phyloP scores from a whole-genome alignment of 2,329 filamentous ascomycete genomes.

The Calonectria pseudoreteaudii region DNA sequence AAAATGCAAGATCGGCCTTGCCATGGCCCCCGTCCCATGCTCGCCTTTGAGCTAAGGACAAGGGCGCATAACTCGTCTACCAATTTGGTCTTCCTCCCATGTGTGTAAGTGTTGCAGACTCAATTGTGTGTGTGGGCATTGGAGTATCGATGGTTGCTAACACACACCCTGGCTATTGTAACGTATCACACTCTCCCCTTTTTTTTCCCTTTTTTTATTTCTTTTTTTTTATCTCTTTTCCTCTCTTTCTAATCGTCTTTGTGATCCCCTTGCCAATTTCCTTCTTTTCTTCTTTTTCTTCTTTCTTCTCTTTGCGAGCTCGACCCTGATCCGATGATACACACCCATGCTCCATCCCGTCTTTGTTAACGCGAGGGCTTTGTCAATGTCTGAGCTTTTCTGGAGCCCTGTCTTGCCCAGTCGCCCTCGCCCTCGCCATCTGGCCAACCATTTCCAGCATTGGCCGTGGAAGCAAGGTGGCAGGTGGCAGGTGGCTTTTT shows the following conservation, averaged over 20 bases:
- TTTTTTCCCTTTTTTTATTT: neutral
- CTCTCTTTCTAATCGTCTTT: neutral
- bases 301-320: neutral
- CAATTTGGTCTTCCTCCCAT: neutral
- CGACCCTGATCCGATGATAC: slow-evolving; percentile 2
- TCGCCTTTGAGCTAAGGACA: neutral
- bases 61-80: slow-evolving; percentile 10
- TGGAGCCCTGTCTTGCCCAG: neutral
- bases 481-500: neutral
- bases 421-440: neutral
- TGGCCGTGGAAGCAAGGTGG: neutral
- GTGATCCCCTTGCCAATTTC: neutral
- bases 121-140: neutral
- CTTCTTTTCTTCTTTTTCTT: neutral
- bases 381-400: neutral
- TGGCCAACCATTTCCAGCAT: neutral
- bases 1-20: slow-evolving; percentile 25
- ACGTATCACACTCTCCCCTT: neutral
- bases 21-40: slow-evolving; percentile 7
- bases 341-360: neutral
- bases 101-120: neutral
- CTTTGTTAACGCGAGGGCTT: neutral
- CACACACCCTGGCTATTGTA: neutral
- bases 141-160: neutral
- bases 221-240: neutral